Conservation (phyloP, 306 rosid species). For the Rosa rugosa region DNA sequence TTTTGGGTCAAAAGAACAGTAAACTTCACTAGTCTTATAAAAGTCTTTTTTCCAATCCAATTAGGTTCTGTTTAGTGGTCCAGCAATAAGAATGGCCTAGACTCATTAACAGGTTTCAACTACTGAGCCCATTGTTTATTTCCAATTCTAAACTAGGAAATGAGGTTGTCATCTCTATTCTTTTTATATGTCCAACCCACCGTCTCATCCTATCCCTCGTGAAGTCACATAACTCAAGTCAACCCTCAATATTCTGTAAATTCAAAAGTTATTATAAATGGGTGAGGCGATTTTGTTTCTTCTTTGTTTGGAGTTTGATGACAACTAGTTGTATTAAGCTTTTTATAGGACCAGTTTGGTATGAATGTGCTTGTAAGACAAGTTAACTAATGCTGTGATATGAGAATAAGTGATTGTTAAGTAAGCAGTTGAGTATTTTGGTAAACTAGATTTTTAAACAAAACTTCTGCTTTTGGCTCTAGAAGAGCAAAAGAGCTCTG, state of each 20-base stretch:
- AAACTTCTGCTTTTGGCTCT: too few species aligned
- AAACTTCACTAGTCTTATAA: not conserved
- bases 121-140: not conserved
- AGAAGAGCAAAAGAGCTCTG: too few species aligned
- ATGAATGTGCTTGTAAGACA: too few species aligned
- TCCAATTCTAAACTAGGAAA: not conserved
- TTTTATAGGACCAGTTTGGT: too few species aligned
- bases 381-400: too few species aligned
- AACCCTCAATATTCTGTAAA: not conserved
- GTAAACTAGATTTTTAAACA: too few species aligned
- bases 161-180: not conserved
- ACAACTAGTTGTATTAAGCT: not conserved
- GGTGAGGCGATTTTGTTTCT: too few species aligned
- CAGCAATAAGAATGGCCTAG: not conserved
- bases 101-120: not conserved
- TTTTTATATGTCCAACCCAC: not conserved
- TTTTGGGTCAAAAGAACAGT: not conserved
- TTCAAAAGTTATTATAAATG: too few species aligned
- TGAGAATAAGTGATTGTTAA: too few species aligned
- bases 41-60: not conserved
- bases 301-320: too few species aligned
- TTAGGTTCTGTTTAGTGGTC: not conserved
- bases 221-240: not conserved
- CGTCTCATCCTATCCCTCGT: not conserved
- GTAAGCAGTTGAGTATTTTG: too few species aligned